Conservation (phyloP, 75 land plant species). For the Adiantum capillusveneris region DNA sequence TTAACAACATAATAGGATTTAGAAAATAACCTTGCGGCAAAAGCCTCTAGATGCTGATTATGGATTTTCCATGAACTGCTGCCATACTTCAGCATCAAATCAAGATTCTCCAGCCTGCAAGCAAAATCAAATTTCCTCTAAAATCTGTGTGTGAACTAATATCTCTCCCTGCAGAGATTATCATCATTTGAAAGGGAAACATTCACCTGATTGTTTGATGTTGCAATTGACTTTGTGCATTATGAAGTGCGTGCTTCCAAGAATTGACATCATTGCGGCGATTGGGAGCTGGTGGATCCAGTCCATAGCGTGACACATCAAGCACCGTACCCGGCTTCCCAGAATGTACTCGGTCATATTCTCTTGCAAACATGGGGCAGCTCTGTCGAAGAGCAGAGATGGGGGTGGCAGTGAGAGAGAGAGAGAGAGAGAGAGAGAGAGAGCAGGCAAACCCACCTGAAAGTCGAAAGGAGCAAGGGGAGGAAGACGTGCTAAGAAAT, state of each 20-base stretch:
- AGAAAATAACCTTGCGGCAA: conserved; percentile 76
- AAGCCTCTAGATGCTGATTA: conserved; percentile 67
- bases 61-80: conserved; percentile 66
- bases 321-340: conserved; percentile 69
- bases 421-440: no score
- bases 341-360: conserved; percentile 81
- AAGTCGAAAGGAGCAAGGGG: conserved; percentile 40
- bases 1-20: no score
- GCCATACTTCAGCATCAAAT: conserved; percentile 76
- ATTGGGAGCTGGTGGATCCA: conserved; percentile 62
- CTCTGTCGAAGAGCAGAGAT: conserved; percentile 33
- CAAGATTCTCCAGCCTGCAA: conserved; percentile 75
- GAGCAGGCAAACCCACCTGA: conserved; percentile 37
- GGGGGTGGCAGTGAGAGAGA: neutral
- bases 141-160: no score
- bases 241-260: conserved; percentile 71
- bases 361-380: conserved; percentile 81
- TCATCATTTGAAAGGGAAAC: neutral
- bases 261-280: conserved; percentile 71
- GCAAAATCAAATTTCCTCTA: no score
- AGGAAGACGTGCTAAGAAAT: conserved; percentile 73
- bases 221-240: conserved; percentile 70
- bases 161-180: no score
- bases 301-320: conserved; percentile 66
- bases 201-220: conserved; percentile 72